Evolutionary conservation across 495 filamentous ascomycete species (phyloP).

Genomic region (Penicillium subrubescens): DNA sequence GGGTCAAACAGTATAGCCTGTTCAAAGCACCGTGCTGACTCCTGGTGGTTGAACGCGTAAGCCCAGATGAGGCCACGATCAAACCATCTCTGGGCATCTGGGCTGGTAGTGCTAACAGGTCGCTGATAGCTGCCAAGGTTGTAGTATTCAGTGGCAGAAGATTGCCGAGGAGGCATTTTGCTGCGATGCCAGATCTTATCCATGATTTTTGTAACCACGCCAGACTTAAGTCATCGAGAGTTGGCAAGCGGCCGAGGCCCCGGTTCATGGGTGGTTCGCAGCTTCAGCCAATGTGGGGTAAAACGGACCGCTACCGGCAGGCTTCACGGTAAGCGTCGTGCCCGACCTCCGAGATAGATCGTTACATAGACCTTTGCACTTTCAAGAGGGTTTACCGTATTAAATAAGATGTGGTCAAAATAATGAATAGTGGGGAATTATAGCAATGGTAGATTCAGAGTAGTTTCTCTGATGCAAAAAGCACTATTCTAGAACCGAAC

Average conservation of each 20-base stretch:
- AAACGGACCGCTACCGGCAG: neutral
- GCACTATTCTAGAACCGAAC: conserved; percentile 8
- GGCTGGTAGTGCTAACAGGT: conserved; percentile 44
- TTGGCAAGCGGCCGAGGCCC: neutral
- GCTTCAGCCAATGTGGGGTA: conserved; percentile 1
- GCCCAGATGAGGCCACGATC: conserved; percentile 63
- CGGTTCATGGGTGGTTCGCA: neutral
- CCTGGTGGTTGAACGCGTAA: conserved; percentile 68
- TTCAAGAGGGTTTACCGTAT: neutral
- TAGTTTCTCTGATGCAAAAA: neutral
- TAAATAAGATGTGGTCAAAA: neutral
- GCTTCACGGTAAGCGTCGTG: neutral
- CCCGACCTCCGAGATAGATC: neutral
- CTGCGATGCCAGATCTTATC: conserved; percentile 13
- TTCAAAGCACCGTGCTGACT: conserved; percentile 60
- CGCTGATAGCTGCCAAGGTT: conserved; percentile 58
- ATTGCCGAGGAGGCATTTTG: conserved; percentile 8
- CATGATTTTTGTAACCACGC: too few species aligned
- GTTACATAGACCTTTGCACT: neutral
- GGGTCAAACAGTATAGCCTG: conserved; percentile 55
- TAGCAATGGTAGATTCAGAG: conserved; percentile 1
- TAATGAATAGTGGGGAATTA: neutral
- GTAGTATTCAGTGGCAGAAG: conserved; percentile 43
- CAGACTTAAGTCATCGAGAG: too few species aligned
- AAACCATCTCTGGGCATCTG: conserved; percentile 59